phyloP scores from a whole-genome alignment of 768 basidiomycete species.

The Boletellus ananas region DNA sequence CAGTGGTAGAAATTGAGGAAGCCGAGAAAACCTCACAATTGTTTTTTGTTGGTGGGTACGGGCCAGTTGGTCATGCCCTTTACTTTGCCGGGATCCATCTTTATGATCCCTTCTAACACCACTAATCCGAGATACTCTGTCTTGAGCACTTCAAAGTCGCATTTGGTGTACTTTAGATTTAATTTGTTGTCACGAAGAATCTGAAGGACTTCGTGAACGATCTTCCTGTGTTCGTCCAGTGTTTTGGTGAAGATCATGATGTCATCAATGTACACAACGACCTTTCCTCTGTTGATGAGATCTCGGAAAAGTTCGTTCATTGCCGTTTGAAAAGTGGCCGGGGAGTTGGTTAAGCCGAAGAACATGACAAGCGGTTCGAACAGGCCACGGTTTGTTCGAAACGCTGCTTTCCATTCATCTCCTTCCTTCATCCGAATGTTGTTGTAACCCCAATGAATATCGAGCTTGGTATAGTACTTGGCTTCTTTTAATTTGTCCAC shows the following conservation, averaged over 20 bases:
- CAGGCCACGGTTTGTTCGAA: no score
- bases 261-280: no score
- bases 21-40: no score
- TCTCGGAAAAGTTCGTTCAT: not conserved
- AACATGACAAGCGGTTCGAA: not conserved
- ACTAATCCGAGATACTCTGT: not conserved
- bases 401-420: no score
- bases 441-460: no score
- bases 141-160: not conserved
- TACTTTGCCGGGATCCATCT: not conserved
- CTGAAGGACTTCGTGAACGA: not conserved
- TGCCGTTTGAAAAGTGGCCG: not conserved
- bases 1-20: no score
- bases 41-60: no score
- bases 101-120: no score
- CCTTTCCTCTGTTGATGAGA: not conserved
- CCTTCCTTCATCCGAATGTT: no score
- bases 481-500: no score
- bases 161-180: not conserved
- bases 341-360: not conserved
- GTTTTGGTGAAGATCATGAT: not conserved
- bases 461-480: no score
- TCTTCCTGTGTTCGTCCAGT: not conserved
- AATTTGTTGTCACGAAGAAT: not conserved
- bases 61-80: not conserved